Base-by-base conservation (phyloP, 331 rosid species). In the Malus hybrid region DNA sequence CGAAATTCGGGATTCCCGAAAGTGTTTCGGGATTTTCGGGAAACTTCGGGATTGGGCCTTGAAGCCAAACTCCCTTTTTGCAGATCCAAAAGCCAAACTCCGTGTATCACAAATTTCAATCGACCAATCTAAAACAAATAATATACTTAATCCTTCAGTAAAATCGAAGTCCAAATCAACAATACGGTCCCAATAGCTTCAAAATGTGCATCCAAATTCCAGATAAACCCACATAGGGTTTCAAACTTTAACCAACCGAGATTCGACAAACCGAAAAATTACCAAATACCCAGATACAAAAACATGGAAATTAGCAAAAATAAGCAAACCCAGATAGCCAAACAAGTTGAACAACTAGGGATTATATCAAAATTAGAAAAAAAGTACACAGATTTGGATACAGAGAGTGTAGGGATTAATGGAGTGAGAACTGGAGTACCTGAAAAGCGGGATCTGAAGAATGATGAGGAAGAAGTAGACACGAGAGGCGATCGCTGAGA, bases 401-500 rank as follows among this genome's bases (percentile, higher is more conserved):
- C 29, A 50, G 2, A 34, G 28, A 20, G 5, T 52, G 28, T 1
- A 19, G 68, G 48, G 15, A 70, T 48, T 55, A 19, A 55, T 19
- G 61, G 62, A 26, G 18, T 10, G 63, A 70, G 68, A 57, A 72
- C 44, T 42, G 26, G 29, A 60, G 46, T 69, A 90, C 99, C 99
- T 87, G 92, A 92, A 94, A 66, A 94, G 97, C 73, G 99, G 97
- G 88, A 94, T 83, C 89, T 94, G 97, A 26, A 94, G 87, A 60
- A 92, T 60, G 88, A 92, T 90, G 30, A 94, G 85, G 78, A 92
- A 26, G 80, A 94, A 89, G 83, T 73, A 90, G 89, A 90, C 63
- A 75, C 86, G 86, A 57, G 97, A 75, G 13, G 97, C 89, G 1
- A 79, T 66, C 5, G 88, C 62, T 0, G 93, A 87, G 20, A 92